Conservation (phyloP, 768 basidiomycete species). For the Mycena rosella region DNA sequence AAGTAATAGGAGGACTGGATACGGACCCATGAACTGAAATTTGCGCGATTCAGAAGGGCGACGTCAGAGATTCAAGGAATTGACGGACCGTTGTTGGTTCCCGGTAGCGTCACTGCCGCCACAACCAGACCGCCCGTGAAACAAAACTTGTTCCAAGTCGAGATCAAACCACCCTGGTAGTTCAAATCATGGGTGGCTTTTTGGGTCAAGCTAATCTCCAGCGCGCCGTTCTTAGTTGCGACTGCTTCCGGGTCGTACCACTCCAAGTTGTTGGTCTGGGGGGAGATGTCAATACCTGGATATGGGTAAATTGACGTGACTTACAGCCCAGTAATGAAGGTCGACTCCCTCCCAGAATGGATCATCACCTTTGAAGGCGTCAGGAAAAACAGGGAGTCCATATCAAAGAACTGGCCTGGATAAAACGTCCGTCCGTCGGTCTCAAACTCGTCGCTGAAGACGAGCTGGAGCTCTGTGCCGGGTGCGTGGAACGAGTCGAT, state of each 20-base stretch:
- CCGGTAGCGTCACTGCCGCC: slow-evolving; percentile 76
- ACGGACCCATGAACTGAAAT: not conserved
- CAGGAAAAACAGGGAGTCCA: slow-evolving; percentile 64
- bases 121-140: slow-evolving; percentile 91
- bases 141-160: slow-evolving; percentile 86
- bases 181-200: slow-evolving; percentile 78
- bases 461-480: slow-evolving; percentile 68
- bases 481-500: slow-evolving; percentile 66
- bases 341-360: slow-evolving; percentile 74
- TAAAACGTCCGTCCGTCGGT: slow-evolving; percentile 84
- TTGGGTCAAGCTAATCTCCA: slow-evolving; percentile 80
- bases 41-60: not conserved
- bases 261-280: slow-evolving; percentile 78
- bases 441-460: slow-evolving; percentile 94
- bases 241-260: slow-evolving; percentile 91
- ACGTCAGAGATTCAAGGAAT: not conserved
- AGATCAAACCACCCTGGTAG: slow-evolving; percentile 78
- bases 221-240: slow-evolving; percentile 77
- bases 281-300: not conserved
- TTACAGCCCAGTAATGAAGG: slow-evolving; percentile 82
- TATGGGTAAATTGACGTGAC: slow-evolving; percentile 10
- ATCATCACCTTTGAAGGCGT: slow-evolving; percentile 27
- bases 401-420: slow-evolving; percentile 57
- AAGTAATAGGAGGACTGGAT: not conserved
- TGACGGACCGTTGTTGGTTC: slow-evolving; percentile 58